A percentile compares a stretch with the other conserved stretches of the same genome.
Conservation (phyloP, 768 basidiomycete genomes). For the Amanita pseudoporphyria region DNA sequence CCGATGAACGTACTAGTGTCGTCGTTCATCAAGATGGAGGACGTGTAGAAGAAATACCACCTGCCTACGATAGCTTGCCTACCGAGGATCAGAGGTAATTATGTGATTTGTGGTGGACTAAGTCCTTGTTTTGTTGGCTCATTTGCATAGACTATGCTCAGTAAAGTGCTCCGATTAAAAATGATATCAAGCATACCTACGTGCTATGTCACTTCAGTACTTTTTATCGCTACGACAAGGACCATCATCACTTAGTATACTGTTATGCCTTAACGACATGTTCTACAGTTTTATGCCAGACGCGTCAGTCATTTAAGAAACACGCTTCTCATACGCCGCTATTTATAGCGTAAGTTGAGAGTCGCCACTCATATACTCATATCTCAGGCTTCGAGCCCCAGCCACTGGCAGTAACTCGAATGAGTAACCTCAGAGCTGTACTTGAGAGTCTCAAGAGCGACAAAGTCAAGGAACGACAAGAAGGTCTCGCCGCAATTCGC, state of each 20-base stretch:
- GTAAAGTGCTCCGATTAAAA: background rate
- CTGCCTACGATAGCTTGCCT: slow-evolving; percentile 4
- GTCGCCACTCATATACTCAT: too few species aligned
- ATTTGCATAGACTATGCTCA: background rate
- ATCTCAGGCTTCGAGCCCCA: background rate
- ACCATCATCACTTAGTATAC: background rate
- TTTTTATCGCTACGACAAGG: background rate
- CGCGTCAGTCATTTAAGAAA: background rate
- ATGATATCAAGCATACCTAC: background rate
- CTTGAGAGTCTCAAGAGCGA: slow-evolving; percentile 46
- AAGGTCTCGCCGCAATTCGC: slow-evolving; percentile 46
- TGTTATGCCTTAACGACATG: background rate
- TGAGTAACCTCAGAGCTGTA: slow-evolving; percentile 33
- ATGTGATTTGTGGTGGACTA: background rate
- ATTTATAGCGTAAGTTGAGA: background rate
- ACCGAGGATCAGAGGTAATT: background rate
- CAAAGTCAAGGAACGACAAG: slow-evolving; percentile 62
- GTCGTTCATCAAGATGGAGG: slow-evolving; percentile 8
- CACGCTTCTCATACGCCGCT: background rate
- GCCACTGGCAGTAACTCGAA: background rate
- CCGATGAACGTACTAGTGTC: background rate
- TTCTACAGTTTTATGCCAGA: background rate
- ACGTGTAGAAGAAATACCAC: slow-evolving; percentile 2
- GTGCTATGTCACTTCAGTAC: background rate
- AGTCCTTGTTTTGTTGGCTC: background rate